Evolutionary conservation across 2,329 filamentous ascomycete genomes (phyloP), one percentile per base, ranked within the genome.

Genomic region (Ophiostoma triangulosporum): DNA sequence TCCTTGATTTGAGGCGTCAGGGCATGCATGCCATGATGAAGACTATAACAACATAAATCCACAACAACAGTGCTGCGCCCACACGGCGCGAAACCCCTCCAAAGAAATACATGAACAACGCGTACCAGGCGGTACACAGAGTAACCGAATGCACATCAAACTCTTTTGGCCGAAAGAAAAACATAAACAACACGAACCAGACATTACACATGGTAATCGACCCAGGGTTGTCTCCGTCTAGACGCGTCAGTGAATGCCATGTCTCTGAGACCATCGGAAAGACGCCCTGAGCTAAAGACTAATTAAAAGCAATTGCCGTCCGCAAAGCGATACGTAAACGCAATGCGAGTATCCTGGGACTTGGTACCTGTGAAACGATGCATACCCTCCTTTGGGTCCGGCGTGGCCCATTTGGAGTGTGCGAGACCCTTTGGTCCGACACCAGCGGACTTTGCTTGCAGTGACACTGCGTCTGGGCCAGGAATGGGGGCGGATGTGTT

Each of bases 371-470:
- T 57, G 26, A 57, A 56, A 12, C 31, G n/a, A n/a, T 49, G 36
- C 40, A 50, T 12, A 26, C 29, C 32, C 51, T 54, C 7, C 15
- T 5, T 32, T 22, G 17, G 24, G n/a, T 24, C 4, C 2, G 43
- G n/a, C 20, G 52, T 49, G 6, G 56, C 56, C 56, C 56, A 57
- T 27, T 50, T 48, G 3, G 56, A 57, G 20, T 52, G 27, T 50
- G 35, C n/a, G 20, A 53, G 32, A 17, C n/a, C 14, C 15, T 22
- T 26, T 7, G 29, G 3, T 31, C 46, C 20, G n/a, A 17, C 9
- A 24, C n/a, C 20, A 2, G 24, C 9, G 6, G 40, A 8, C 40
- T 46, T 46, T 7, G 4, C 40, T 29, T 27, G 22, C 40, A 46
- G 20, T 6, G 38, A 12, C 12, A 20, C 14, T 14, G 38, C 12